Percentiles rank a stretch among this genome's conserved stretches.
Conservation (phyloP, 164 flowering plant species). For the Stephania yunnanensis region DNA sequence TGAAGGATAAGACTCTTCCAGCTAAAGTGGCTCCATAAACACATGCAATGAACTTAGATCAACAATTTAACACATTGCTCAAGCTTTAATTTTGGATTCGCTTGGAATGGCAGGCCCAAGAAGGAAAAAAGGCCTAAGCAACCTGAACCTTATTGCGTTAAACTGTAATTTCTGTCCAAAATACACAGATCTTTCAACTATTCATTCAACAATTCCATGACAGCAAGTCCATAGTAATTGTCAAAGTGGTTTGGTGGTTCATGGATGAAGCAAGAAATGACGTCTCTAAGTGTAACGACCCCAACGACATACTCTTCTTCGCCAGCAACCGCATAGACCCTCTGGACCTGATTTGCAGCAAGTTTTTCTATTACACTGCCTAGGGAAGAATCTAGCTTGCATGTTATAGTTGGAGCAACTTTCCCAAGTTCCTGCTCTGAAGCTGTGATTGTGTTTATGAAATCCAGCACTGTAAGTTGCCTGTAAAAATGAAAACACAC, state of each 20-base stretch:
- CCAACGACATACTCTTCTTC: constrained; percentile 47
- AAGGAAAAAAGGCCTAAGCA: not conserved
- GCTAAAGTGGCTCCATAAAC: too few relatives aligned
- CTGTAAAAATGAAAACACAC: constrained; percentile 29
- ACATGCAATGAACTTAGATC: too few relatives aligned
- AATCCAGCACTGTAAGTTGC: constrained; percentile 65
- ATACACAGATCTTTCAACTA: constrained; percentile 19
- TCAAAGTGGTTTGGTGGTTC: constrained; percentile 79
- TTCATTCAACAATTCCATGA: constrained; percentile 44
- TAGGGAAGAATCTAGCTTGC: constrained; percentile 49
- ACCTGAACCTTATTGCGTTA: not conserved
- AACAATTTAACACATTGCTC: too few relatives aligned
- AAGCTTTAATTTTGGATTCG: too few relatives aligned
- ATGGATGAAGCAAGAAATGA: constrained; percentile 77
- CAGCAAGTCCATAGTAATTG: constrained; percentile 44
- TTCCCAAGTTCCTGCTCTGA: constrained; percentile 33
- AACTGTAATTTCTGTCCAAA: constrained; percentile 3
- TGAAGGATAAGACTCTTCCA: too few relatives aligned
- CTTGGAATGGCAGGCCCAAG: not conserved
- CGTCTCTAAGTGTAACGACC: constrained; percentile 85
- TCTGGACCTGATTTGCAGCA: constrained; percentile 61
- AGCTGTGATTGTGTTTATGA: constrained; percentile 43
- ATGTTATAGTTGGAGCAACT: constrained; percentile 54
- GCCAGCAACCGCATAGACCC: constrained; percentile 57
- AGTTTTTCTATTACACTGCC: constrained; percentile 60